Conservation (phyloP, 1,284 basidiomycete genomes). For the Ganoderma lingzhi region DNA sequence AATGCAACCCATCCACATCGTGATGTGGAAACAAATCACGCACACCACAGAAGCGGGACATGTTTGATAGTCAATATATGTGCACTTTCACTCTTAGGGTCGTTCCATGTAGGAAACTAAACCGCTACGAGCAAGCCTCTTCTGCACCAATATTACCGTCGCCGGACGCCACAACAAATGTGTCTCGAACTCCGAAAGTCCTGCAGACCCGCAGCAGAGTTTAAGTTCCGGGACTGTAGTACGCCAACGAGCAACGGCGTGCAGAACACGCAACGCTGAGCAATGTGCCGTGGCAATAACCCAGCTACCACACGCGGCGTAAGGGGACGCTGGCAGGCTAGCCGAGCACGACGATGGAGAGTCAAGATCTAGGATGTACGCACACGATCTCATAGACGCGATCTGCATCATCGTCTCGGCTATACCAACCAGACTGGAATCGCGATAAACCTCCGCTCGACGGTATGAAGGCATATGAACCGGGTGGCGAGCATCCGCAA, state of each 20-base stretch:
- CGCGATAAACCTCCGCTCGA: not conserved
- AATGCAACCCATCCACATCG: too few relatives aligned
- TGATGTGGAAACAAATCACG: too few relatives aligned
- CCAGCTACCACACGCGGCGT: not conserved
- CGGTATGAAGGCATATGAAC: not conserved
- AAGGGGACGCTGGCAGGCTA: not conserved
- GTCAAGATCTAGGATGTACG: not conserved
- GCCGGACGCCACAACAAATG: not conserved
- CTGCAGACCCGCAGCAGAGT: slow-evolving; percentile 1
- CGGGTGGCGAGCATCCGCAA: not conserved
- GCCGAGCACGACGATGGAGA: slow-evolving; percentile 3
- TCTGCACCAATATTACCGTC: not conserved
- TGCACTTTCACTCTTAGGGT: not conserved
- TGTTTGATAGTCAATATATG: not conserved
- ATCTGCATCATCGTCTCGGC: slow-evolving; percentile 11
- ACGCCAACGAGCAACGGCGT: not conserved
- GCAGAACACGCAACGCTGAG: not conserved
- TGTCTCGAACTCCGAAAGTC: not conserved
- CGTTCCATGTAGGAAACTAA: not conserved
- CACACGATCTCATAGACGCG: slow-evolving; percentile 14
- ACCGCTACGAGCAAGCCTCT: not conserved
- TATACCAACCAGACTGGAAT: not conserved
- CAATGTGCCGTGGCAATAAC: not conserved
- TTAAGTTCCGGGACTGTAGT: not conserved
- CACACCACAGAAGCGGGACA: too few relatives aligned